Evolutionary conservation across 2,329 filamentous ascomycete genomes (phyloP).

Genomic region (Epichloe brachyelytri): DNA sequence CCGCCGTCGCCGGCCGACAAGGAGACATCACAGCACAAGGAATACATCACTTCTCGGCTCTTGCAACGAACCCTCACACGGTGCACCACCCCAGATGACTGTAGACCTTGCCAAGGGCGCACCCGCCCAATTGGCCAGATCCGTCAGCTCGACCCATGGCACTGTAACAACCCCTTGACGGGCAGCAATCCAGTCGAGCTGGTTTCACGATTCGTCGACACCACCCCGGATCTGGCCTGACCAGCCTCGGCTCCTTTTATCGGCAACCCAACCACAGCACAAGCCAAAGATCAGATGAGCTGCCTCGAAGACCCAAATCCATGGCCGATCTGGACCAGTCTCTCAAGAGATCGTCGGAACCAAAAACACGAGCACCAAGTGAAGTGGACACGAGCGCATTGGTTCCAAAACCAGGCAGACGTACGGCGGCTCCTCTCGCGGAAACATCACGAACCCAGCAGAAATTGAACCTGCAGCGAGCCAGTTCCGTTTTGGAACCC

Average conservation of each 20-base stretch:
- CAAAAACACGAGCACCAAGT: constrained; percentile 10
- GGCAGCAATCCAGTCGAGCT: constrained; percentile 32
- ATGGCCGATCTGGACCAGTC: constrained; percentile 22
- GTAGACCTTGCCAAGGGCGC: constrained; percentile 34
- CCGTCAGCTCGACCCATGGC: constrained; percentile 18
- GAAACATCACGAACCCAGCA: constrained; percentile 59
- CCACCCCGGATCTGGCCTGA: constrained; percentile 34
- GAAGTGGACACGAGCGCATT: constrained; percentile 32
- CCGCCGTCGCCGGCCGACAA: constrained; percentile 20
- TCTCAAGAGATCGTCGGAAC: constrained; percentile 11
- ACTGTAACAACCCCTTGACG: constrained; percentile 13
- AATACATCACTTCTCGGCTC: constrained; percentile 54
- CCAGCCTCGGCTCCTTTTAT: constrained; percentile 40
- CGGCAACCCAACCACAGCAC: constrained; percentile 20
- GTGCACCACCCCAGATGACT: constrained; percentile 53
- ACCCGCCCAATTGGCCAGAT: constrained; percentile 23
- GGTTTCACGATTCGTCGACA: constrained; percentile 47
- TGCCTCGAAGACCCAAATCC: constrained; percentile 29
- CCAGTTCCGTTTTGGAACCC: constrained; percentile 58
- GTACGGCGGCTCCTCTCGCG: constrained; percentile 28
- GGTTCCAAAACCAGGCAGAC: constrained; percentile 29
- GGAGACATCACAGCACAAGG: constrained; percentile 40
- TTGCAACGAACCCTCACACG: constrained; percentile 51
- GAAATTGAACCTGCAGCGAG: constrained; percentile 62
- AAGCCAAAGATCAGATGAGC: constrained; percentile 18